Evolutionary conservation across 106 monocot species (phyloP).

Genomic region (Posidonia australis): DNA sequence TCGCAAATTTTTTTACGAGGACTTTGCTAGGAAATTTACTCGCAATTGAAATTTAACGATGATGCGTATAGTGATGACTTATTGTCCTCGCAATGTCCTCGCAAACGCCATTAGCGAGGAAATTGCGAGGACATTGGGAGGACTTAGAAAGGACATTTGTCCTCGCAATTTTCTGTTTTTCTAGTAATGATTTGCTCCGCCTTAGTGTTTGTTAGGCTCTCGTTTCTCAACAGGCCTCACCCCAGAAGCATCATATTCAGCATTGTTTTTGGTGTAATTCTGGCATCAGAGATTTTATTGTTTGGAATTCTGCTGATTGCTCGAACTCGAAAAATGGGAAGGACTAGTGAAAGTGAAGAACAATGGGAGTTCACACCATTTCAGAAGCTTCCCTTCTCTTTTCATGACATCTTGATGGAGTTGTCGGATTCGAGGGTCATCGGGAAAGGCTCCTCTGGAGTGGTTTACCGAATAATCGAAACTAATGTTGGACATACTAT

Average conservation of each 20-base stretch:
- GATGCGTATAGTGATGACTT: no score
- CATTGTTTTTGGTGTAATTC: slow-evolving; percentile 5
- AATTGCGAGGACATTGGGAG: no score
- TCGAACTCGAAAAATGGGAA: background rate
- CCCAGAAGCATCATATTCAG: slow-evolving; percentile 2
- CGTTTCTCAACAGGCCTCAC: no score
- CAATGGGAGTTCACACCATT: slow-evolving; percentile 23
- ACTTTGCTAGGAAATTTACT: no score
- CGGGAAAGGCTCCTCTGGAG: slow-evolving; percentile 16
- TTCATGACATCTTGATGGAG: slow-evolving; percentile 9
- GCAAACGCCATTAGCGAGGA: no score
- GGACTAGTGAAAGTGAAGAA: background rate
- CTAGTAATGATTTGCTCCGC: no score
- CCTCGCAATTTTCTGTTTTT: no score
- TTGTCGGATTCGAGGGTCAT: slow-evolving; percentile 16
- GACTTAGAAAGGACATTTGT: no score
- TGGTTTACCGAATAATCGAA: slow-evolving; percentile 14
- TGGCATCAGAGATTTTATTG: background rate
- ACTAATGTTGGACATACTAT: background rate
- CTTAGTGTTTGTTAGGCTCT: no score
- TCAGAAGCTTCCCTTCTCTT: slow-evolving; percentile 17
- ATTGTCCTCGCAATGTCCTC: no score
- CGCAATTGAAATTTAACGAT: no score
- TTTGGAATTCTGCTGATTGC: slow-evolving; percentile 4
- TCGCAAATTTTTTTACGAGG: no score